A percentile compares a stretch with the other conserved stretches of the same genome.
phyloP scores from a whole-genome alignment of 805 yeast species.

The Schwanniomyces occidentalis region DNA sequence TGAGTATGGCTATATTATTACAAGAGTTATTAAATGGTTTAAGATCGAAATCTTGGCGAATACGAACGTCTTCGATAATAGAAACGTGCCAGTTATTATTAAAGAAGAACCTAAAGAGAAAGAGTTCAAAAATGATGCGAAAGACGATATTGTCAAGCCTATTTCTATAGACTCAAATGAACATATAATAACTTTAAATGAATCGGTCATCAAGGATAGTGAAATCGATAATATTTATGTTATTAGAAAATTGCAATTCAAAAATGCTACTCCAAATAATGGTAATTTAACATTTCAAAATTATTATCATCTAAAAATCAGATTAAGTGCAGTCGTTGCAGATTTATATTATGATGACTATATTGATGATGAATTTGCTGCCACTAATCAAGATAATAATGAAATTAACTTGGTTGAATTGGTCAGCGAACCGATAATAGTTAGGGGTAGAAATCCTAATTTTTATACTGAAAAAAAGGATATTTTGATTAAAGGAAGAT shows the following conservation, averaged over 20 bases:
- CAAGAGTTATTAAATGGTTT: slow-evolving; percentile 38
- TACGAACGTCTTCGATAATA: slow-evolving; percentile 29
- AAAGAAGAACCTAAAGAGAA: slow-evolving; percentile 18
- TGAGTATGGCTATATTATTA: slow-evolving; percentile 37
- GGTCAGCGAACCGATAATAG: slow-evolving; percentile 49
- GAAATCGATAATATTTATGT: slow-evolving; percentile 31
- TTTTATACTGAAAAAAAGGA: slow-evolving; percentile 57
- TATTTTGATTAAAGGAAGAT: slow-evolving; percentile 36
- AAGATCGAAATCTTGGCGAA: slow-evolving; percentile 38
- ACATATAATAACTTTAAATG: slow-evolving; percentile 27
- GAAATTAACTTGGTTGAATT: slow-evolving; percentile 32
- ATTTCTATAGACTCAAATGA: slow-evolving; percentile 18
- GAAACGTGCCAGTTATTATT: slow-evolving; percentile 34
- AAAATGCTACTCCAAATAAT: slow-evolving; percentile 53
- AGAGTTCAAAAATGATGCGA: slow-evolving; percentile 16
- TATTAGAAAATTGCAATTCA: slow-evolving; percentile 47
- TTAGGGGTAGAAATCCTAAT: slow-evolving; percentile 63
- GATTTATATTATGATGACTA: slow-evolving; percentile 40
- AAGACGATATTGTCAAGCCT: slow-evolving; percentile 17
- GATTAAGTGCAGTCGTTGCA: slow-evolving; percentile 37
- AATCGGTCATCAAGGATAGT: slow-evolving; percentile 18
- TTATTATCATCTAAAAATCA: slow-evolving; percentile 41
- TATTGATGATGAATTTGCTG: slow-evolving; percentile 29
- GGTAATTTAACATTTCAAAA: slow-evolving; percentile 48
- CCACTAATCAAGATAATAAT: slow-evolving; percentile 19